Percentiles rank a stretch among this genome's conserved stretches.
Evolutionary conservation across 108 stramenopile species (phyloP).

Genomic region (Fistulifera pelliculosa): DNA sequence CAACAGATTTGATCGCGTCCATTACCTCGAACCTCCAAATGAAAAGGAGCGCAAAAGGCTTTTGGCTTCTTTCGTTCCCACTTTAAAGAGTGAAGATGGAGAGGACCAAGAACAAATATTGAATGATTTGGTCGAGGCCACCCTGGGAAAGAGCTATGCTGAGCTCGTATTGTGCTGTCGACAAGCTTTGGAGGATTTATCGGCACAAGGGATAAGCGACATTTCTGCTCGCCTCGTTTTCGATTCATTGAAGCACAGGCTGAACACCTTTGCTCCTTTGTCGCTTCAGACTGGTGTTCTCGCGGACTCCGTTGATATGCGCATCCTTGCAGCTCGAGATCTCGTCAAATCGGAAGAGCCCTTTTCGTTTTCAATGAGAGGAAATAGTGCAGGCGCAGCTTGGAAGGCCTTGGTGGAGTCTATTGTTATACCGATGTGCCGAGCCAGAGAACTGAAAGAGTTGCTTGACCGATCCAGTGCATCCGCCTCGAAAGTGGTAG

Average conservation of each 20-base stretch:
- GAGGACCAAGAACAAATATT: conserved; percentile 12
- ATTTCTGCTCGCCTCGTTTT: conserved; percentile 7
- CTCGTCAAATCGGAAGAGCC: not conserved
- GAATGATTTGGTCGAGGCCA: conserved; percentile 30
- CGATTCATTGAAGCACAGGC: conserved; percentile 24
- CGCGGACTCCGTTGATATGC: conserved; percentile 70
- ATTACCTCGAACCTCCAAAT: conserved; percentile 29
- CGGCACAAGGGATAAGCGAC: conserved; percentile 2
- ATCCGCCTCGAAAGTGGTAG: conserved; percentile 20
- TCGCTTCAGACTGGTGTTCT: conserved; percentile 49
- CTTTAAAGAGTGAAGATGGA: not conserved
- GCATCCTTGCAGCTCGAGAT: conserved; percentile 41
- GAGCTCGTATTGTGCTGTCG: conserved; percentile 66
- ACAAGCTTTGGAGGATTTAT: conserved; percentile 22
- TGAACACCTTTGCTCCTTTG: conserved; percentile 37
- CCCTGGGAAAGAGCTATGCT: conserved; percentile 41
- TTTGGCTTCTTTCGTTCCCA: conserved; percentile 16
- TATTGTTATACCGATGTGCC: conserved; percentile 73
- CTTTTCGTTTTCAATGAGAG: not conserved
- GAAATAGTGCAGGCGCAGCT: conserved; percentile 10
- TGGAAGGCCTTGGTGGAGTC: conserved; percentile 51
- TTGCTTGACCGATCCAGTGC: conserved; percentile 21
- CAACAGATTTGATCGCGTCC: conserved; percentile 46
- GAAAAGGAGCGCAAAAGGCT: conserved; percentile 30
- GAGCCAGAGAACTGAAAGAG: conserved; percentile 32